Evolutionary conservation across 768 basidiomycete genomes (phyloP), one percentile per base, ranked within the genome.

Genomic region (Pisolithus tinctorius): DNA sequence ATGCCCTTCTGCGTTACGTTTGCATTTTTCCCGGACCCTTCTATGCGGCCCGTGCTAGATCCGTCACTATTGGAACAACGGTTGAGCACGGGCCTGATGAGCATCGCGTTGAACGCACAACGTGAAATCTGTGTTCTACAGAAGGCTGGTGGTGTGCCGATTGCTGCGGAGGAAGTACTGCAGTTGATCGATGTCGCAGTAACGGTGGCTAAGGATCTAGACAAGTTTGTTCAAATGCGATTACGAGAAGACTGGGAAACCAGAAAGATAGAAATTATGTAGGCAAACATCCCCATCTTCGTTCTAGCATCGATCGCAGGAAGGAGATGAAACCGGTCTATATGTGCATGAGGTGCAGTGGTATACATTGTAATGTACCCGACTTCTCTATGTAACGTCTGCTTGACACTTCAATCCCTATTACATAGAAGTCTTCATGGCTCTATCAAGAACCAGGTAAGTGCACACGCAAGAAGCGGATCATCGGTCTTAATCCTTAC

Each of bases 1-100:
- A 87, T 82, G 0, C 95, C 95, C 0, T 87, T 88, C 56, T 94
- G 93, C 64, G 76, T 97, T 59, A 92, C 94, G 0, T 98, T 97
- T 66, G 94, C 92, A 0, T 93, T 93, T 70, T 96, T 93, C 63
- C 73, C 79, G 2, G 59, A 59, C 50, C 53, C 55, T 36, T 34
- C 67, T 6, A 66, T 76, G 73, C 54, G 56, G 30, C 65, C 77
- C 3, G 73, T 97, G n/a, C 76, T 95, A 23, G 94, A 97, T 63
- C 93, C 93, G 1, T 78, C 82, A 0, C 80, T 85, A 40, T 76
- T 93, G 13, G 94, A 97, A 61, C 80, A 86, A 60, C 75, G 79
- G 1, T 74, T 83, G 46, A 88, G 78, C 67, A 81, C 76, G 6
- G 86, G 88, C 2, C 67, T 81, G 36, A 72, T 89, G 53, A 82